Evolutionary conservation across 2,329 filamentous ascomycete genomes (phyloP).

Genomic region (Blastomyces parvus): DNA sequence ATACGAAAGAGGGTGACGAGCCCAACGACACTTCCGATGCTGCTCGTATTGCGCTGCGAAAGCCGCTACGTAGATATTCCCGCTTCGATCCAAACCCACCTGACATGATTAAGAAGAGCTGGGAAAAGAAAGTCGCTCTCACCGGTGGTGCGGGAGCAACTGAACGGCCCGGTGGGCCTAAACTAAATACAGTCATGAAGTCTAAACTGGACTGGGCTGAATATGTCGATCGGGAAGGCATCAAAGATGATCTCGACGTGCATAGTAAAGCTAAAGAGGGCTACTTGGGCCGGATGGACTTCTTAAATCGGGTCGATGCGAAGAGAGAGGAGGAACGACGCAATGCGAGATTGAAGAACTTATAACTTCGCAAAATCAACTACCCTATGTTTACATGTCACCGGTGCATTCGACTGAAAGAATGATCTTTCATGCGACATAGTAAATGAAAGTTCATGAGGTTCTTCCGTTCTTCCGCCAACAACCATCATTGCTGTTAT

Average conservation of each 20-base stretch:
- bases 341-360: constrained; percentile 39
- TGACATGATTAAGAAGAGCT: constrained; percentile 36
- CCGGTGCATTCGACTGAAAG: neutral
- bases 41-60: constrained; percentile 23
- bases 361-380: neutral
- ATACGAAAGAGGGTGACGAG: constrained; percentile 3
- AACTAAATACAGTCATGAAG: constrained; percentile 59
- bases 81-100: constrained; percentile 40
- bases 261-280: constrained; percentile 54
- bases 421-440: neutral
- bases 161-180: constrained; percentile 40
- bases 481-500: neutral
- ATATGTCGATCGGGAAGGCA: constrained; percentile 52
- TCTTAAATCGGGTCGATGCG: constrained; percentile 49
- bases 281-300: constrained; percentile 53
- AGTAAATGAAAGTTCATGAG: neutral
- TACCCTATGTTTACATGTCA: neutral
- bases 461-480: neutral
- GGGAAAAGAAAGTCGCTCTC: constrained; percentile 31
- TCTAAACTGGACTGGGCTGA: constrained; percentile 56
- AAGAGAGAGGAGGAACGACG: constrained; percentile 48
- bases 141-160: constrained; percentile 18
- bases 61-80: constrained; percentile 36
- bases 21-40: constrained; percentile 15
- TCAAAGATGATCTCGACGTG: constrained; percentile 51